Conservation (phyloP, 306 rosid genomes). For the Citrullus mucosospermus region DNA sequence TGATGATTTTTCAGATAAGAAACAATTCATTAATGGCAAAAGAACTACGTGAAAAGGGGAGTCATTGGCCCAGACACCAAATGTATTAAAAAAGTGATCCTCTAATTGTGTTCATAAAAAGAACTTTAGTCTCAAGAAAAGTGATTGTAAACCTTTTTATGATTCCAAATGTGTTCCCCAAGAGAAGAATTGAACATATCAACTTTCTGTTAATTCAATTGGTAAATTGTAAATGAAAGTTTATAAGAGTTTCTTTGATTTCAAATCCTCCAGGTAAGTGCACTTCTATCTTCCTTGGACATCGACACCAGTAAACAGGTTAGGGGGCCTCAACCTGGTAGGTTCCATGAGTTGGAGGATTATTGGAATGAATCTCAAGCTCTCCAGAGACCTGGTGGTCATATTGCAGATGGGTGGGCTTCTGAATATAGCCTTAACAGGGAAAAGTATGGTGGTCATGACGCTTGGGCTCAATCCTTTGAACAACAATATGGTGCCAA, state of each 20-base stretch:
- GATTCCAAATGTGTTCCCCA: background rate
- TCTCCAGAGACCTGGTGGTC: conserved; percentile 40
- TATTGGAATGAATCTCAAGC: conserved; percentile 97
- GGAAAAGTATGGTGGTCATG: conserved; percentile 47
- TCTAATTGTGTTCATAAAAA: background rate
- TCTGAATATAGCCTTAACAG: conserved; percentile 56
- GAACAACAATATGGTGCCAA: conserved; percentile 74
- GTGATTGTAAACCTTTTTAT: background rate
- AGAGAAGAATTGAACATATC: background rate
- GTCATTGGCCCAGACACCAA: background rate
- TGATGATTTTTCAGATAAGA: background rate
- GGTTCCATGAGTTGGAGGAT: conserved; percentile 66
- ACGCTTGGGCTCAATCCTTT: conserved; percentile 74
- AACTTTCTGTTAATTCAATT: background rate
- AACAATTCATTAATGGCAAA: background rate
- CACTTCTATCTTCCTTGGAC: conserved; percentile 79
- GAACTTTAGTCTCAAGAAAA: background rate
- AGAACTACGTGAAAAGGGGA: background rate
- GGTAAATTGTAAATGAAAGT: background rate
- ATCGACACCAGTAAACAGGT: conserved; percentile 45
- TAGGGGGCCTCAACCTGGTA: conserved; percentile 49
- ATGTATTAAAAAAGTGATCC: background rate
- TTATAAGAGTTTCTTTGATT: conserved; percentile 10
- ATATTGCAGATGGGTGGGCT: conserved; percentile 67
- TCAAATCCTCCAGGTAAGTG: conserved; percentile 55